phyloP scores from a whole-genome alignment of 352 stramenopile genomes.

The Globisporangium barbulae region DNA sequence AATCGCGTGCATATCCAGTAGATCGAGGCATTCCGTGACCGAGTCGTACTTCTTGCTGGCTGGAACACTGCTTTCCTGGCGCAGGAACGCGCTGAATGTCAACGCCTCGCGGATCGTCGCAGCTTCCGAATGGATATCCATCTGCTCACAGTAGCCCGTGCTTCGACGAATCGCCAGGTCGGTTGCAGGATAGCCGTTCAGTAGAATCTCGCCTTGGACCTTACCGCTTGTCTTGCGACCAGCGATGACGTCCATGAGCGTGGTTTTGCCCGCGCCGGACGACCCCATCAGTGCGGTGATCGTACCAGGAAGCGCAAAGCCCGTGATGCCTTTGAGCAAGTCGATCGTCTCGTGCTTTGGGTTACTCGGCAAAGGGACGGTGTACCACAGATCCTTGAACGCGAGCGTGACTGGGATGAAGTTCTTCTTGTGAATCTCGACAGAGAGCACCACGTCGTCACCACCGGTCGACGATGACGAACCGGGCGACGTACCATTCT shows the following conservation, averaged over 20 bases:
- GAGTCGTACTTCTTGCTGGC: constrained; percentile 27
- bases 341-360: constrained; percentile 30
- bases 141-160: constrained; percentile 52
- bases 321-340: constrained; percentile 58
- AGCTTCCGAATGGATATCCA: constrained; percentile 39
- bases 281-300: constrained; percentile 74
- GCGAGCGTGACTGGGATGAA: constrained; percentile 38
- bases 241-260: constrained; percentile 94
- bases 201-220: constrained; percentile 79
- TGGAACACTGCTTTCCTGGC: constrained; percentile 23
- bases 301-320: constrained; percentile 40
- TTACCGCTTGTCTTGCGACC: constrained; percentile 88
- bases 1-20: constrained; percentile 28
- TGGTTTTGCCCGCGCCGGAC: constrained; percentile 26
- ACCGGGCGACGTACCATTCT: background rate
- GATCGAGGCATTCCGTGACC: constrained; percentile 36
- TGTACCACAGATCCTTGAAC: constrained; percentile 50
- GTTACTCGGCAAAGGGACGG: constrained; percentile 24
- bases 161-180: constrained; percentile 21
- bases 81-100: constrained; percentile 73
- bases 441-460: constrained; percentile 3
- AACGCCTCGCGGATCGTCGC: constrained; percentile 81
- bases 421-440: constrained; percentile 3
- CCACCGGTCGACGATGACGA: background rate
- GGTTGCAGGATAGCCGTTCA: constrained; percentile 87